Evolutionary conservation across 495 filamentous ascomycete species (phyloP), one percentile per base, ranked within the genome.

Genomic region (Aspergillus sclerotiicarbonarius): DNA sequence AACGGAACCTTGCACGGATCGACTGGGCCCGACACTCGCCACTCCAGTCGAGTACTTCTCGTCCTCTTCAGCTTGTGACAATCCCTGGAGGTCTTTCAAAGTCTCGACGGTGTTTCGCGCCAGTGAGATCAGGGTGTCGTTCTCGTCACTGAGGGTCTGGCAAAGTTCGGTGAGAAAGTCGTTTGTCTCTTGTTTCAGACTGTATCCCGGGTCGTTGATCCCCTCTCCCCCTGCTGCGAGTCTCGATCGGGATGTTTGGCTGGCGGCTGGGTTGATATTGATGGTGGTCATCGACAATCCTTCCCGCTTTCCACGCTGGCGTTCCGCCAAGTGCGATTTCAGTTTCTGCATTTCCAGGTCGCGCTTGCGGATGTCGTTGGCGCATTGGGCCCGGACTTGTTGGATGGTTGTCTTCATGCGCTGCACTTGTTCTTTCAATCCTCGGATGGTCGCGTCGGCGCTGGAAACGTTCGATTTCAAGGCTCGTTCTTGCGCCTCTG

Each of bases 151-250:
- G 35, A 98, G 74, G 15, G 84, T 86, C 74, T 92, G 90, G 19
- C 90, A 90, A 56, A 98, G 73, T 65, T 92, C 84, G 1, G 94
- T 96, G 46, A 98, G 76, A 69, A 96, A 98, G 48, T 91, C 89
- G 18, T 91, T 92, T 6, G 94, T 96, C 74, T 98, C 95, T 62
- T 88, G 83, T 54, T 85, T 83, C 57, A 98, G 70, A 63, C 84
- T 89, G 70, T 94, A 91, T 37, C 77, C 82, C 0, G 85, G 82
- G 46, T 82, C 80, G 21, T 80, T 75, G 1, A 85, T 67, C 25
- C 80, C 79, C 25, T 72, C 77, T 2, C 77, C 76, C 9, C 77
- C 72, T 3, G 59, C 59, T 3, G 58, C 57, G 29, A 58, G 58
- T 29, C 61, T 59, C 12, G 65, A 67, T 15, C 72, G 76, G 8